Conservation (phyloP, 2,329 filamentous ascomycete genomes). For the Dothistroma pini region DNA sequence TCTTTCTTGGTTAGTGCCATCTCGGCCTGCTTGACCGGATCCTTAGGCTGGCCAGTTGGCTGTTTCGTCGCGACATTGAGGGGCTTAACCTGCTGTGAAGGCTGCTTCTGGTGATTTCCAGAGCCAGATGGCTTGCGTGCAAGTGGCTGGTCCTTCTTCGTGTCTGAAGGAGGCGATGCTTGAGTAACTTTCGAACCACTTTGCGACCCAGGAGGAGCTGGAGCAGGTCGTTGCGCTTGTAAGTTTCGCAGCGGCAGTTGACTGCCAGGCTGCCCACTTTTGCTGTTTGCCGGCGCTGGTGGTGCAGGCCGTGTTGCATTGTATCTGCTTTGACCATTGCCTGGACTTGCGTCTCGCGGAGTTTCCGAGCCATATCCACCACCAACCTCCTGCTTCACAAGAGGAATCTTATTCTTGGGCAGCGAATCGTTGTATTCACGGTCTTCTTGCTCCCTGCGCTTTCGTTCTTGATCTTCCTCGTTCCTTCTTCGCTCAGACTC, state of each 20-base stretch:
- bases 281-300: slow-evolving; percentile 31
- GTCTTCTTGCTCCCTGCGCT: slow-evolving; percentile 66
- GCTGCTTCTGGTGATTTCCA: slow-evolving; percentile 26
- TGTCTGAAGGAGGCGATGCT: slow-evolving; percentile 23
- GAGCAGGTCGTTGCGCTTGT: slow-evolving; percentile 62
- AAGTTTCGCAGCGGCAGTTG: slow-evolving; percentile 44
- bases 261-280: slow-evolving; percentile 26
- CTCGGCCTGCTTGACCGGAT: slow-evolving; percentile 84
- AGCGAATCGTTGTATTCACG: slow-evolving; percentile 80
- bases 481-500: slow-evolving; percentile 42
- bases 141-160: slow-evolving; percentile 26
- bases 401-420: slow-evolving; percentile 72
- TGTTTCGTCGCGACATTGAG: slow-evolving; percentile 50
- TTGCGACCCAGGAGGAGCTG: slow-evolving; percentile 32
- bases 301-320: slow-evolving; percentile 83
- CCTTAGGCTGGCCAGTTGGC: slow-evolving; percentile 47
- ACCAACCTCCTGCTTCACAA: slow-evolving; percentile 88
- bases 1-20: slow-evolving; percentile 71
- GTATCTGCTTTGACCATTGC: slow-evolving; percentile 60
- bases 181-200: slow-evolving; percentile 25
- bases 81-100: slow-evolving; percentile 45
- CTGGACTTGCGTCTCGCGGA: slow-evolving; percentile 41
- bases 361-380: slow-evolving; percentile 54
- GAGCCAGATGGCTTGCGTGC: slow-evolving; percentile 31
- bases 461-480: slow-evolving; percentile 45